phyloP scores from a whole-genome alignment of 2,329 filamentous ascomycete genomes.

The Cercospora beticola region DNA sequence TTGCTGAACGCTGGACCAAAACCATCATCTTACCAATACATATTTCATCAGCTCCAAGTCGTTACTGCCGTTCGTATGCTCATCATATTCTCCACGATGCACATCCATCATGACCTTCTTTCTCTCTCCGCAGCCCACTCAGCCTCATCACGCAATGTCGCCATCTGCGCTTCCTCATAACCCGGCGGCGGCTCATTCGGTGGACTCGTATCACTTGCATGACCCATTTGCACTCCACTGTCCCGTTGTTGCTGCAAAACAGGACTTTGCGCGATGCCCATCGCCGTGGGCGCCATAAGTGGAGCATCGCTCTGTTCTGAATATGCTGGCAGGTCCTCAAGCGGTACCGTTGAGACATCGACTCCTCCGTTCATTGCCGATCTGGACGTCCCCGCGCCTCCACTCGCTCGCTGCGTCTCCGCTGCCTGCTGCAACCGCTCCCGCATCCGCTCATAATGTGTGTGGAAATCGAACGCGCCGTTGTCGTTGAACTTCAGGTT shows the following conservation, averaged over 20 bases:
- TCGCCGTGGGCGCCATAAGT: slow-evolving; percentile 40
- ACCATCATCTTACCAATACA: neutral
- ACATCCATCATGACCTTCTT: slow-evolving; percentile 23
- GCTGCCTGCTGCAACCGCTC: slow-evolving; percentile 79
- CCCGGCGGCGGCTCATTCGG: slow-evolving; percentile 79
- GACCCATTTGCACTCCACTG: slow-evolving; percentile 18
- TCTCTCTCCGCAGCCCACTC: slow-evolving; percentile 50
- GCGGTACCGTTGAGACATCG: slow-evolving; percentile 64
- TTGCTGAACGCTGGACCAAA: slow-evolving; percentile 1
- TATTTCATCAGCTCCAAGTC: neutral
- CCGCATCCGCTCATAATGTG: slow-evolving; percentile 77
- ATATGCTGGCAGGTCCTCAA: slow-evolving; percentile 88
- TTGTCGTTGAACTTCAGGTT: slow-evolving; percentile 92
- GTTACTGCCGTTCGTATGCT: neutral
- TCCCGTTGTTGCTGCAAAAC: slow-evolving; percentile 24
- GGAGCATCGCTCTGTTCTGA: slow-evolving; percentile 56
- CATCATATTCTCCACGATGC: neutral
- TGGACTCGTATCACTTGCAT: slow-evolving; percentile 37
- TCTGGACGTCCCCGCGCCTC: slow-evolving; percentile 35
- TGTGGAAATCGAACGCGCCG: slow-evolving; percentile 88
- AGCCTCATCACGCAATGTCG: slow-evolving; percentile 71
- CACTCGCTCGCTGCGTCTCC: slow-evolving; percentile 60
- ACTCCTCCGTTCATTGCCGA: slow-evolving; percentile 44
- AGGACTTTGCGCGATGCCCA: slow-evolving; percentile 31
- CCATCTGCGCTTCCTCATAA: slow-evolving; percentile 87